phyloP scores from a whole-genome alignment of 2,329 filamentous ascomycete species.

The Penicillium sp. region DNA sequence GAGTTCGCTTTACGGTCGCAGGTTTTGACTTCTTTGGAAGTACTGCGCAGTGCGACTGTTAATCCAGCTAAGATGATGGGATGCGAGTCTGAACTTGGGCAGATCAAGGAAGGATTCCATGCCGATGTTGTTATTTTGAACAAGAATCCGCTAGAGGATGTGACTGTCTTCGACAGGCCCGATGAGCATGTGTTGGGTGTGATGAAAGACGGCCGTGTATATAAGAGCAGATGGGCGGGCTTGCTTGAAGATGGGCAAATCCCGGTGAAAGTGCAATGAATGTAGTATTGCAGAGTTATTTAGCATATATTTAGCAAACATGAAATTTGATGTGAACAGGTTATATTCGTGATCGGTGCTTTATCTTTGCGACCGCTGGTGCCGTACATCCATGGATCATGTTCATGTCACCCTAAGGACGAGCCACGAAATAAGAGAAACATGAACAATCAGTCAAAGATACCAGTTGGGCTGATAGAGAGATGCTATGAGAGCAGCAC shows the following conservation, averaged over 20 bases:
- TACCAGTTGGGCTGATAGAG: too few relatives aligned
- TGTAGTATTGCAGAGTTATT: too few relatives aligned
- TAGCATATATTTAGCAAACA: too few relatives aligned
- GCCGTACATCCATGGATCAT: too few relatives aligned
- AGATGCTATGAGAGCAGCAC: not conserved
- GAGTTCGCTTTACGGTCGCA: slow-evolving; percentile 50
- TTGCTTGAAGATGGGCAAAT: slow-evolving; percentile 23
- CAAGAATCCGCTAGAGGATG: slow-evolving; percentile 56
- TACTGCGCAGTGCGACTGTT: slow-evolving; percentile 54
- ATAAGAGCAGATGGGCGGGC: slow-evolving; percentile 32
- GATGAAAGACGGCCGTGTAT: slow-evolving; percentile 57
- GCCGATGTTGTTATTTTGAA: slow-evolving; percentile 57
- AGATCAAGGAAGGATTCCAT: slow-evolving; percentile 51
- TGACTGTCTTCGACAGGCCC: slow-evolving; percentile 51
- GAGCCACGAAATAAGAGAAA: too few relatives aligned
- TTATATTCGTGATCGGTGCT: too few relatives aligned
- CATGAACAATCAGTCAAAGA: too few relatives aligned
- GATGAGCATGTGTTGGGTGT: slow-evolving; percentile 53
- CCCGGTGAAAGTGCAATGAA: slow-evolving; percentile 17
- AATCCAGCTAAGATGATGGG: slow-evolving; percentile 54
- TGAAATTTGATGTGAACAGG: too few relatives aligned
- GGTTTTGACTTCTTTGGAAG: slow-evolving; percentile 43
- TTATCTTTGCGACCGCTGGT: too few relatives aligned
- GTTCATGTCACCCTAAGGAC: too few relatives aligned
- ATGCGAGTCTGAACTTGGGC: slow-evolving; percentile 50